These are phyloP conservation scores for Xerocomellus chrysenteron DNA, from an alignment of 768 basidiomycete genomes.

Conservation along the genomic window DNA sequence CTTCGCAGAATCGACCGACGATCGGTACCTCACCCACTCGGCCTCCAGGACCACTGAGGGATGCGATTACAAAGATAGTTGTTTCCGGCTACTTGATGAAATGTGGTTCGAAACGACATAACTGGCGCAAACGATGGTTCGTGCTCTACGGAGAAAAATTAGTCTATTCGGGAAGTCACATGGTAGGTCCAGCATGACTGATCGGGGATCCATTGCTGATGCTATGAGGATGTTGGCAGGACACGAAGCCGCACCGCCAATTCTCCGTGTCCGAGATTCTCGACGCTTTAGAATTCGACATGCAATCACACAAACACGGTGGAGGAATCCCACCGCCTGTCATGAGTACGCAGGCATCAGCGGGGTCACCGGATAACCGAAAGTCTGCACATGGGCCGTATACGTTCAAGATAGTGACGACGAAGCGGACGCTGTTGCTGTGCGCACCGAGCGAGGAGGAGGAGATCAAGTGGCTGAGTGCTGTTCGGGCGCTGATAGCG, in stretches of 20 bases:
- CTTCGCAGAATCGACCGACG: slow-evolving; percentile 45
- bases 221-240: slow-evolving; percentile 47
- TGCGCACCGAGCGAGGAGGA: slow-evolving; percentile 97
- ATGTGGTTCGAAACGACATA: slow-evolving; percentile 87
- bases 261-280: slow-evolving; percentile 84
- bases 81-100: slow-evolving; percentile 94
- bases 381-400: slow-evolving; percentile 49
- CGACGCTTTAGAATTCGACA: slow-evolving; percentile 87
- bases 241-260: slow-evolving; percentile 82
- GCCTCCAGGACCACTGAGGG: slow-evolving; percentile 38
- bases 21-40: slow-evolving; percentile 47
- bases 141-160: slow-evolving; percentile 86
- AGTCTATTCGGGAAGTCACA: slow-evolving; percentile 89
- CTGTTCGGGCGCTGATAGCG: slow-evolving; percentile 87
- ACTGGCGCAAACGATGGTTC: slow-evolving; percentile 98
- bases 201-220: slow-evolving; percentile 12
- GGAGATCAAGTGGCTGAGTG: slow-evolving; percentile 97
- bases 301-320: slow-evolving; percentile 53
- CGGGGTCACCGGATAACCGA: slow-evolving; percentile 36
- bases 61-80: slow-evolving; percentile 70
- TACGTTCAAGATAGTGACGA: slow-evolving; percentile 96
- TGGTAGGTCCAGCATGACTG: slow-evolving; percentile 57
- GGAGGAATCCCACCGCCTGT: slow-evolving; percentile 32
- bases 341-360: slow-evolving; percentile 35
- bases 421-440: slow-evolving; percentile 82